Percentiles rank a stretch among this genome's conserved stretches.
Conservation (phyloP, 345 rosid genomes). For the Raphanus raphanistrum region DNA sequence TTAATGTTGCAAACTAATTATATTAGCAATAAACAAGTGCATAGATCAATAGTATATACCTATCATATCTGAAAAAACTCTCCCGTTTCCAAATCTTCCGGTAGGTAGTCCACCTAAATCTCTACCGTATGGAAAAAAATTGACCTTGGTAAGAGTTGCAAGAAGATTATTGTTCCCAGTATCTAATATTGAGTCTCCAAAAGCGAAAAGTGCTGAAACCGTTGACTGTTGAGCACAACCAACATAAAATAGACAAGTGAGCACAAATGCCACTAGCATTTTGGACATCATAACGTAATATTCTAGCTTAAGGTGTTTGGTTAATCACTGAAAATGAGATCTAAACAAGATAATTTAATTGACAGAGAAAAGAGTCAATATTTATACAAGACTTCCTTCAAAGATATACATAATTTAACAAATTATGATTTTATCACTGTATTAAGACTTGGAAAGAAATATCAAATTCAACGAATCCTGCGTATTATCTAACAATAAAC, state of each 20-base stretch:
- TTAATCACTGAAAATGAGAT: not conserved
- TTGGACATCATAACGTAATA: not conserved
- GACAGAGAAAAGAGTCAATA: not conserved
- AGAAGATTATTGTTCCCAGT: slow-evolving; percentile 64
- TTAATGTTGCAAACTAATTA: not conserved
- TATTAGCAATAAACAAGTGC: not conserved
- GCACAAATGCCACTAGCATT: slow-evolving; percentile 7
- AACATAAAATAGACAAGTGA: slow-evolving; percentile 9
- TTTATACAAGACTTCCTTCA: not conserved
- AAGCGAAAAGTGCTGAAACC: slow-evolving; percentile 33
- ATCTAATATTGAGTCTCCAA: slow-evolving; percentile 68
- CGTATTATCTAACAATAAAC: not conserved
- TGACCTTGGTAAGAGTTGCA: slow-evolving; percentile 35
- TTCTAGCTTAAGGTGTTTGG: not conserved
- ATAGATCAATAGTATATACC: slow-evolving; percentile 33
- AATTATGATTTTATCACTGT: not conserved
- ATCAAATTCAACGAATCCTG: not conserved
- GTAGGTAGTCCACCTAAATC: slow-evolving; percentile 58
- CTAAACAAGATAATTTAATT: not conserved
- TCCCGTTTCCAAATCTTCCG: slow-evolving; percentile 66
- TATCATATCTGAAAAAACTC: slow-evolving; percentile 52
- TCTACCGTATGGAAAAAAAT: slow-evolving; percentile 60
- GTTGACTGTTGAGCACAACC: slow-evolving; percentile 25
- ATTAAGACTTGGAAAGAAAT: not conserved
- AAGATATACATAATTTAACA: not conserved